Base-by-base conservation (phyloP, 2,329 filamentous ascomycete genomes). In the Bipolaris oryzae region DNA sequence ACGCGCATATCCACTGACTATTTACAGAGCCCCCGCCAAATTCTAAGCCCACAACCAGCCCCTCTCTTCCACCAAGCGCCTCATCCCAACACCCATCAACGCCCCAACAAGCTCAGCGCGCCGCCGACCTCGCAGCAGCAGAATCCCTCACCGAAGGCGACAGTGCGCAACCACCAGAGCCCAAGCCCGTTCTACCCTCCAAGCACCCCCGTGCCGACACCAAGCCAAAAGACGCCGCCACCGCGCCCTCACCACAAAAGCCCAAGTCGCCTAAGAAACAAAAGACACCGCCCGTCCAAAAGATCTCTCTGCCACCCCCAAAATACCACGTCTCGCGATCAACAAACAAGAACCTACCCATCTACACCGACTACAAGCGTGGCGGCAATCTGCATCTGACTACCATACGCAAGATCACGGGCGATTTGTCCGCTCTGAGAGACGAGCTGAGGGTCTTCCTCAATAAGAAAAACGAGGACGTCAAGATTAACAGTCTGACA, bases 311-410 rank as follows among this genome's bases (percentile, higher is more conserved):
- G 15, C 57, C 67, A 0, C 69, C 73, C 15, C 66, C 68, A 9
- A 83, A 85, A 10, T 96, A 92, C 80, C 83, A 87, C 68, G 83
- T 98, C 62, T 81, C 81, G 49, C 88, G 92, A 60, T 94, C 91
- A 3, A 79, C 82, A 1, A 88, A 85, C 35, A 85, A 87, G 45
- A 86, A 91, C 63, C 80, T 95, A 2, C 87, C 91, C 21, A 84
- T 98, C 42, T 99, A 98, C 78, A 81, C 87, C 15, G 81, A 87
- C 63, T 80, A 78, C 62, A 93, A 91, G 79, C 83, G 86, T 11
- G 92, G 92, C 50, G 91, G 91, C 13, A 95, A 90, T 63, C 82
- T 87, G 71, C 85, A 87, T 68, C 78, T 90, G 68, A 96, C 94
- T 5, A 77, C 86, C 54, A 78, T 99, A 53, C 89, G 92, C 74